Conservation (phyloP, 2,329 filamentous ascomycete genomes). For the Xylariaceae sp. region DNA sequence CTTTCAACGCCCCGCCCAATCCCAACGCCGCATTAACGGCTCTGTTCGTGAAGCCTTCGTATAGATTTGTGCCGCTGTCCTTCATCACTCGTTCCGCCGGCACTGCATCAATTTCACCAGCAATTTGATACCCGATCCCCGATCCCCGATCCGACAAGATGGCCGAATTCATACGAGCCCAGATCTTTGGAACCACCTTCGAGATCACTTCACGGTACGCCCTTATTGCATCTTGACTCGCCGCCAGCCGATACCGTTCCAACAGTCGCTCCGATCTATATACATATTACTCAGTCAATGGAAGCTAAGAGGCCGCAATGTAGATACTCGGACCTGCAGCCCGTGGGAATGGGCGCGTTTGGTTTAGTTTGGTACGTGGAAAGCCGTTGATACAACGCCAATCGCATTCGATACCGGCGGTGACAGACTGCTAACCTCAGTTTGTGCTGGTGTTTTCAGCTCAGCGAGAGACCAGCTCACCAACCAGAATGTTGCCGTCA, state of each 20-base stretch:
- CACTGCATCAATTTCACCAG: background rate
- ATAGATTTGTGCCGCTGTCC: background rate
- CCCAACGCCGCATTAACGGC: background rate
- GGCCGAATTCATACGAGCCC: conserved; percentile 98
- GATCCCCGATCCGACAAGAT: conserved; percentile 50
- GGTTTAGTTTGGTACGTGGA: conserved; percentile 83
- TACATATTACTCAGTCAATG: background rate
- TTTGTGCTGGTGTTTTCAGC: conserved; percentile 42
- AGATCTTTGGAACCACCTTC: conserved; percentile 99
- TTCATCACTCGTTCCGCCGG: conserved; percentile 6
- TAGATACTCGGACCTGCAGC: conserved; percentile 96
- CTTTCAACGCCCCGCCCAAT: background rate
- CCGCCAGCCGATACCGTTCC: background rate
- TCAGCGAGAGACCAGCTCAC: conserved; percentile 98
- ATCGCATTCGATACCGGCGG: background rate
- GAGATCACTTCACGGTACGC: conserved; percentile 95
- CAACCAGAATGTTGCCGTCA: conserved; percentile 92
- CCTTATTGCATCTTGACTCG: background rate
- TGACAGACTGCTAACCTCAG: conserved; percentile 2
- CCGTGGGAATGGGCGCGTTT: conserved; percentile 98
- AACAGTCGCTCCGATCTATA: conserved; percentile 2
- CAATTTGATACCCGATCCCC: conserved; percentile 12
- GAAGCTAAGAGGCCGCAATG: conserved; percentile 1
- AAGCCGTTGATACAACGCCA: conserved; percentile 6
- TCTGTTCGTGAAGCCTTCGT: background rate